These are phyloP conservation scores for Penicillium coffeae DNA, from an alignment of 495 filamentous ascomycete genomes.

Conservation along the genomic window DNA sequence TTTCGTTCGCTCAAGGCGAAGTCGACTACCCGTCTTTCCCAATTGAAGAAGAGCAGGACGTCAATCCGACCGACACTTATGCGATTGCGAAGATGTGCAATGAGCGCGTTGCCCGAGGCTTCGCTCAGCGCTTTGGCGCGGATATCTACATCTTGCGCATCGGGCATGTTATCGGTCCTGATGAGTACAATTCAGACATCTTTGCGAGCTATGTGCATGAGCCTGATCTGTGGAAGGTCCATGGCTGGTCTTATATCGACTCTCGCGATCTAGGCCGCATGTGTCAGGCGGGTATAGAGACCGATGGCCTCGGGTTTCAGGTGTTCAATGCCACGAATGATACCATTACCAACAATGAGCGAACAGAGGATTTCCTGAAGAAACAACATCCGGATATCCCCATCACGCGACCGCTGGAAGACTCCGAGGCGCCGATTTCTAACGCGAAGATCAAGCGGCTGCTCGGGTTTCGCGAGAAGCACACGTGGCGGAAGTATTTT, in stretches of 20 bases:
- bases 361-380: conserved; percentile 33
- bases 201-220: conserved; percentile 51
- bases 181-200: conserved; percentile 45
- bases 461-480: conserved; percentile 53
- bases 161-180: conserved; percentile 54
- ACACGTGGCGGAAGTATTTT: conserved; percentile 45
- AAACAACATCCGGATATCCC: conserved; percentile 37
- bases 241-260: conserved; percentile 59
- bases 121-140: conserved; percentile 46
- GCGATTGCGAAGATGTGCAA: conserved; percentile 54
- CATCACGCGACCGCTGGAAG: conserved; percentile 48
- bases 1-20: conserved; percentile 54
- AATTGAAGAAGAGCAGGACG: conserved; percentile 50
- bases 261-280: conserved; percentile 52
- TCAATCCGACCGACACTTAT: conserved; percentile 52
- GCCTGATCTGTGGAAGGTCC: conserved; percentile 48
- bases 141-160: conserved; percentile 58
- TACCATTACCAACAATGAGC: conserved; percentile 39
- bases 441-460: conserved; percentile 54
- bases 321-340: conserved; percentile 59
- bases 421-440: conserved; percentile 53
- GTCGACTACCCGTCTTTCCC: conserved; percentile 48
- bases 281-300: conserved; percentile 15
- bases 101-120: conserved; percentile 51
- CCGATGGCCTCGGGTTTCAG: conserved; percentile 50